phyloP scores from a whole-genome alignment of 345 rosid species.

The Eutrema heterophyllum region DNA sequence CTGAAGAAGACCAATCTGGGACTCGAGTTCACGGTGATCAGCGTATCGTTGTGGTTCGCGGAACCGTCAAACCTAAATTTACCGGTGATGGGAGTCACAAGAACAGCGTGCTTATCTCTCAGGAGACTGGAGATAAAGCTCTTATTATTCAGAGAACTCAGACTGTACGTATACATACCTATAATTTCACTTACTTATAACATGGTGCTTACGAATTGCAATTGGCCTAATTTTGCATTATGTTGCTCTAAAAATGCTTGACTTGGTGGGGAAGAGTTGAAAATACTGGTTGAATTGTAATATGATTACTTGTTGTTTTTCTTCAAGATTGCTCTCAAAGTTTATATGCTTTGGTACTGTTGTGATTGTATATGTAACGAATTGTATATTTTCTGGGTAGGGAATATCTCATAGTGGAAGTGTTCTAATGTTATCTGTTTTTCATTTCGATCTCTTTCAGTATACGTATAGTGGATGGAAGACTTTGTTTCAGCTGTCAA shows the following conservation, averaged over 20 bases:
- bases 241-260: background rate
- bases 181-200: background rate
- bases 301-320: no score
- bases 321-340: background rate
- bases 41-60: slow-evolving; percentile 54
- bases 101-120: slow-evolving; percentile 45
- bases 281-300: no score
- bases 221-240: background rate
- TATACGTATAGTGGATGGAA: slow-evolving; percentile 87
- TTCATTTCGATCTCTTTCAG: slow-evolving; percentile 27
- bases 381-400: no score
- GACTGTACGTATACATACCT: slow-evolving; percentile 42
- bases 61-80: slow-evolving; percentile 53
- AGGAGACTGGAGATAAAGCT: slow-evolving; percentile 76
- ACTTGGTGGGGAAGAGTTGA: background rate
- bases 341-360: background rate
- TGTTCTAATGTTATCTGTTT: background rate
- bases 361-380: background rate
- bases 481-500: slow-evolving; percentile 66
- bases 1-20: slow-evolving; percentile 16
- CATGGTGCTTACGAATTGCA: background rate
- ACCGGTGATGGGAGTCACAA: slow-evolving; percentile 39
- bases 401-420: background rate
- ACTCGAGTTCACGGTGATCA: slow-evolving; percentile 4
- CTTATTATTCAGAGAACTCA: slow-evolving; percentile 76